Evolutionary conservation across 2,329 filamentous ascomycete genomes (phyloP), one percentile per base, ranked within the genome.

Genomic region (Alternaria gaisen): DNA sequence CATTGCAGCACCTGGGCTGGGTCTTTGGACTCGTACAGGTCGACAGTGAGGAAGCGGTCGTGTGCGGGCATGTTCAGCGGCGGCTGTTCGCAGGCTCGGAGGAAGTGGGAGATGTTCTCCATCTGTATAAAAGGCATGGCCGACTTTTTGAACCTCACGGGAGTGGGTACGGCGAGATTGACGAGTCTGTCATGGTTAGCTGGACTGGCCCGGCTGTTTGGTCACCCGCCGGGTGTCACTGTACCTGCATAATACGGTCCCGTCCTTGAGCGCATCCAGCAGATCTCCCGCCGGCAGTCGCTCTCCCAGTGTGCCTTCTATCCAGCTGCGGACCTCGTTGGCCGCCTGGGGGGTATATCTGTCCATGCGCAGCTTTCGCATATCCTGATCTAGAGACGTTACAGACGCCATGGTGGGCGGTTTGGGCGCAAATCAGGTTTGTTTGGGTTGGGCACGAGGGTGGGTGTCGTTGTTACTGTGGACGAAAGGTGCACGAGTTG

Each of bases 91-190:
- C 94, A 97, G 61, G 93, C 93, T 73, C 88, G 89, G 55, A 99
- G 88, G 81, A 97, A 99, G 76, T 97, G 92, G 5, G 94, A 96
- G 75, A 99, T 97, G 78, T 99, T 99, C 80, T 99, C 95, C 94
- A 98, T 98, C 80, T 99, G 95, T 41, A 98, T 94, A 77, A 99
- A 99, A 0, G 95, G 95, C 94, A 98, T 98, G 41, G 88, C 82
- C 1, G 94, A 97, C 75, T 90, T 85, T 81, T 98, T 98, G 86
- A 91, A 98, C 78, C 90, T 93, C 80, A 97, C 87, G 0, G 92
- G 91, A 16, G 90, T 87, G 26, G 92, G 91, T 38, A 91, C 80
- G 32, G 87, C 91, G 58, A 94, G 85, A 75, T 97, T 98, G 72
- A 92, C 87, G 53, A 98, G 88, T 74, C 93, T 95, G 28, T 12